Conservation (phyloP, 169 alveolate species). For the Plasmodium ovale region DNA sequence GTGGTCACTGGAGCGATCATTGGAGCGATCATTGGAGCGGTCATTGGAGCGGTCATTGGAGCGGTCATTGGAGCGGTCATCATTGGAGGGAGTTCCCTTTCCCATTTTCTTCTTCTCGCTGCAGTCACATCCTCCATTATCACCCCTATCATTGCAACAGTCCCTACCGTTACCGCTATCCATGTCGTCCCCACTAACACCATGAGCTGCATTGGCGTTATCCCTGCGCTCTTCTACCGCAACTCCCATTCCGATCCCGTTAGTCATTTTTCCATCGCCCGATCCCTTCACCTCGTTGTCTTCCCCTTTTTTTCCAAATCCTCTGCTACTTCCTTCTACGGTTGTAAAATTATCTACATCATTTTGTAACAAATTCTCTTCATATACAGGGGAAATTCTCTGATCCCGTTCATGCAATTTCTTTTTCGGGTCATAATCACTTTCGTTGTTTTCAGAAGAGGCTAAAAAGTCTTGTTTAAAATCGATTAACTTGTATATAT, state of each 20-base stretch:
- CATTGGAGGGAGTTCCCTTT: too few relatives aligned
- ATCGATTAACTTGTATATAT: conserved; percentile 9
- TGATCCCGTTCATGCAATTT: too few relatives aligned
- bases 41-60: neutral
- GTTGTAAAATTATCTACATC: neutral
- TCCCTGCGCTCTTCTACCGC: neutral
- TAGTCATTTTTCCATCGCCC: neutral
- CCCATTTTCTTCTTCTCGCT: neutral
- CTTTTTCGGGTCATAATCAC: neutral
- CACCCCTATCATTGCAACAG: neutral
- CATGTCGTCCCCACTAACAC: neutral
- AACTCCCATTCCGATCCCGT: neutral
- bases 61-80: too few relatives aligned
- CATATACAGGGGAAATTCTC: neutral
- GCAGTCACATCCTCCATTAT: neutral
- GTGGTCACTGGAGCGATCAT: neutral
- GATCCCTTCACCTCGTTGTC: neutral
- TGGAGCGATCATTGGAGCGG: neutral
- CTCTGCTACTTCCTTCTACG: neutral
- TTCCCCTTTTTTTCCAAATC: neutral
- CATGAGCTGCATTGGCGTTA: neutral
- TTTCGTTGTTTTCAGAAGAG: neutral
- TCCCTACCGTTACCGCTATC: too few relatives aligned
- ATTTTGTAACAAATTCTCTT: neutral
- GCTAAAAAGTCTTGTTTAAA: neutral